Conservation (phyloP, 352 stramenopile species). For the Pythium plurisporium region DNA sequence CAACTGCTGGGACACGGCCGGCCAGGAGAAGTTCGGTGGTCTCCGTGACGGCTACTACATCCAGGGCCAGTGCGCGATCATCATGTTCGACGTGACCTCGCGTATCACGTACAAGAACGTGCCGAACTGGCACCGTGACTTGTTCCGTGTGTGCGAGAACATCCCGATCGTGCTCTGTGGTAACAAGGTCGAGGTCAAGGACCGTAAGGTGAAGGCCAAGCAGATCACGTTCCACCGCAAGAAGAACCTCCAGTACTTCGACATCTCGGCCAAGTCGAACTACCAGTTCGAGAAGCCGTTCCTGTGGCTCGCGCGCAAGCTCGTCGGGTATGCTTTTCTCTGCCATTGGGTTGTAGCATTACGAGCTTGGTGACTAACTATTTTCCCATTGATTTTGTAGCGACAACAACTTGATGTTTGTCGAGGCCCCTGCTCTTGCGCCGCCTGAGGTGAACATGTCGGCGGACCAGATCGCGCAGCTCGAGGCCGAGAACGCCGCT, state of each 20-base stretch:
- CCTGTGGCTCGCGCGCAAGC: slow-evolving; percentile 98
- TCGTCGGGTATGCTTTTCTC: slow-evolving; percentile 84
- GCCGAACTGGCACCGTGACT: slow-evolving; percentile 99
- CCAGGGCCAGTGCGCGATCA: slow-evolving; percentile 99
- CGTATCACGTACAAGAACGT: slow-evolving; percentile 99
- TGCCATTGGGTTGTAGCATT: no score
- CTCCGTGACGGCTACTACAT: slow-evolving; percentile 98
- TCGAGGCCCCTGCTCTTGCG: slow-evolving; percentile 95
- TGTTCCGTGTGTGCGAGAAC: slow-evolving; percentile 99
- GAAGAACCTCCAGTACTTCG: slow-evolving; percentile 99
- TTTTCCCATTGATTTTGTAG: slow-evolving; percentile 28
- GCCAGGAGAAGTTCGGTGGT: slow-evolving; percentile 98
- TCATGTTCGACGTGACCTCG: slow-evolving; percentile 99
- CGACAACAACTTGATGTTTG: slow-evolving; percentile 98
- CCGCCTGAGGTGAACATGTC: slow-evolving; percentile 97
- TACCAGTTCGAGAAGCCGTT: slow-evolving; percentile 99
- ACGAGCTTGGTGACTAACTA: not conserved
- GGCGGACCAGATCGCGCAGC: slow-evolving; percentile 89
- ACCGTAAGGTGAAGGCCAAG: slow-evolving; percentile 99
- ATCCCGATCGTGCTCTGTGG: slow-evolving; percentile 99
- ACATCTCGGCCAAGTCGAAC: slow-evolving; percentile 99
- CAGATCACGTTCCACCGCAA: slow-evolving; percentile 99
- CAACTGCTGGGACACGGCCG: slow-evolving; percentile 99
- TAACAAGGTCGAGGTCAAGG: slow-evolving; percentile 99
- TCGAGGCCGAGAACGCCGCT: slow-evolving; percentile 90